A percentile compares a stretch with the other conserved stretches of the same genome.
Conservation (phyloP, 495 filamentous ascomycete genomes). For the Talaromyces wortmannii region DNA sequence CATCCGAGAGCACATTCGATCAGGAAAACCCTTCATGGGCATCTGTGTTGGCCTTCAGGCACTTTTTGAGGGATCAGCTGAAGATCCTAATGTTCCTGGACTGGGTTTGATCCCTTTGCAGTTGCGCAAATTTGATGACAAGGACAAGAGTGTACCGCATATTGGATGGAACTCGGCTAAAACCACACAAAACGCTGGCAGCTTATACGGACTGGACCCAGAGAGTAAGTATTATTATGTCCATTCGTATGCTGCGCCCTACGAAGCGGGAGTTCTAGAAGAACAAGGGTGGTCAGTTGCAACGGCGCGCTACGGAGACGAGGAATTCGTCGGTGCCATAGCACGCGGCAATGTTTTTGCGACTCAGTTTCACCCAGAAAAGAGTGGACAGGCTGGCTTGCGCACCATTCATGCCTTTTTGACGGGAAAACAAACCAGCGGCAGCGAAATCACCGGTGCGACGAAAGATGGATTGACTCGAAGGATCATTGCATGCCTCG, state of each 20-base stretch:
- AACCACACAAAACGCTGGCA: constrained; percentile 37
- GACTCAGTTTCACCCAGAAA: constrained; percentile 97
- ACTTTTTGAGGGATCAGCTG: constrained; percentile 77
- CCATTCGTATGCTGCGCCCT: constrained; percentile 84
- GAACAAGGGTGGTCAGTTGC: constrained; percentile 81
- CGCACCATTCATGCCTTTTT: constrained; percentile 80
- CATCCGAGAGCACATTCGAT: constrained; percentile 69
- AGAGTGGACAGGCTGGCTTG: constrained; percentile 85
- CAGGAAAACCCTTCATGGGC: constrained; percentile 94
- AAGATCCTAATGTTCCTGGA: constrained; percentile 62
- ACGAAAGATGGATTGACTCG: constrained; percentile 62
- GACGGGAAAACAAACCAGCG: constrained; percentile 42
- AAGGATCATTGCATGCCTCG: constrained; percentile 89
- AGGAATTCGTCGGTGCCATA: constrained; percentile 88
- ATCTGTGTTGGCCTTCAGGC: constrained; percentile 95
- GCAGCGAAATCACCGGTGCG: constrained; percentile 21
- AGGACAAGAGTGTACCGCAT: constrained; percentile 83
- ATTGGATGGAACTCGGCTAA: constrained; percentile 96
- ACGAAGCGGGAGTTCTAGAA: constrained; percentile 63
- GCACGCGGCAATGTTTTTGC: constrained; percentile 78
- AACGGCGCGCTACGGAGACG: constrained; percentile 76
- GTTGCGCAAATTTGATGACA: constrained; percentile 70
- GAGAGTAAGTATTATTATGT: constrained; percentile 97
- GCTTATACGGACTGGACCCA: constrained; percentile 68
- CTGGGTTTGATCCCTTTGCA: constrained; percentile 65